Percentiles rank a stretch among this genome's conserved stretches.
phyloP scores from a whole-genome alignment of 768 basidiomycete genomes.

The Crassisporium funariophilum region DNA sequence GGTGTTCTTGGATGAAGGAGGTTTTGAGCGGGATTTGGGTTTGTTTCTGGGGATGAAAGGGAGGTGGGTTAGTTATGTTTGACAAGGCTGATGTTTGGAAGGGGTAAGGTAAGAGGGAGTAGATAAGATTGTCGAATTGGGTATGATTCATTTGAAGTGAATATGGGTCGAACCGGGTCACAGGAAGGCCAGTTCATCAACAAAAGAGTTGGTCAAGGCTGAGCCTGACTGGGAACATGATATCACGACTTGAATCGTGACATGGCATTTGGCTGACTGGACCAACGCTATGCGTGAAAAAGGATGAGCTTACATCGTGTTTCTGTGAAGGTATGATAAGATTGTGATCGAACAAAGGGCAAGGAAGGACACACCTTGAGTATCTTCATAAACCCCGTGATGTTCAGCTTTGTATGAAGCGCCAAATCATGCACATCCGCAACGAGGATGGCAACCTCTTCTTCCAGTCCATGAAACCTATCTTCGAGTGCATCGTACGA shows the following conservation, averaged over 20 bases:
- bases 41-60: conserved; percentile 89
- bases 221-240: too few relatives aligned
- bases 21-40: conserved; percentile 81
- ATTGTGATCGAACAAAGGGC: neutral
- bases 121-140: too few relatives aligned
- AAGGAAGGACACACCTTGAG: conserved; percentile 63
- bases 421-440: conserved; percentile 92
- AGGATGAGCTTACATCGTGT: conserved; percentile 72
- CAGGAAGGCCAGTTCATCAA: too few relatives aligned
- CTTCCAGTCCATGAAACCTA: conserved; percentile 84
- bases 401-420: conserved; percentile 93
- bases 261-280: too few relatives aligned
- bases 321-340: conserved; percentile 51
- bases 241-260: too few relatives aligned
- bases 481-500: conserved; percentile 82
- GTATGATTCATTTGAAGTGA: too few relatives aligned
- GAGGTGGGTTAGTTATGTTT: too few relatives aligned
- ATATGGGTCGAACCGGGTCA: too few relatives aligned
- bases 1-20: conserved; percentile 86
- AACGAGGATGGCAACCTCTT: conserved; percentile 92
- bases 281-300: too few relatives aligned
- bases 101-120: neutral
- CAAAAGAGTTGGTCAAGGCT: too few relatives aligned
- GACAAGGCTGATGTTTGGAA: neutral
- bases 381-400: conserved; percentile 99